Evolutionary conservation across 139 green algal genomes (phyloP).

Genomic region (Coelastrella sp.): DNA sequence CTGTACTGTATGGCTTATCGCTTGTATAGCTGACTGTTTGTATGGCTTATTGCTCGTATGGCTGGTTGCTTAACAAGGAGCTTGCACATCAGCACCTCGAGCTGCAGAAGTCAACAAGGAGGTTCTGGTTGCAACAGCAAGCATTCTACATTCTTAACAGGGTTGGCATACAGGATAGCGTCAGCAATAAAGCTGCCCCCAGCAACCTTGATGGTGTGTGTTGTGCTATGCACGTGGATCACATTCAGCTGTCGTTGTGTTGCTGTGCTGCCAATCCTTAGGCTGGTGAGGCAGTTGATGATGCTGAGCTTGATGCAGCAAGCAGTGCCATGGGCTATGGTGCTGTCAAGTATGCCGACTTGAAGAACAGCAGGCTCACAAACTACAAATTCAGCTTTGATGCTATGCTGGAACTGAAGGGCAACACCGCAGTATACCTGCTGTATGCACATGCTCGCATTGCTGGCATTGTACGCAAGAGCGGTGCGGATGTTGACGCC

Average conservation of each 20-base stretch:
- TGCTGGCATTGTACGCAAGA: conserved; percentile 84
- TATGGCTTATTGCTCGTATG: too few relatives aligned
- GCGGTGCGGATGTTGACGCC: conserved; percentile 67
- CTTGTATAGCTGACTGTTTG: too few relatives aligned
- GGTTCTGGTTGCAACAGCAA: too few relatives aligned
- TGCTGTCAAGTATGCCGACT: conserved; percentile 98
- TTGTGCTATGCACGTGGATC: too few relatives aligned
- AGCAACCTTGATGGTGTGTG: too few relatives aligned
- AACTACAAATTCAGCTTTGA: conserved; percentile 99
- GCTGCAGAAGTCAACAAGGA: too few relatives aligned
- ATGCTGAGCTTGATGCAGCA: conserved; percentile 79
- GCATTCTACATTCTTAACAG: too few relatives aligned
- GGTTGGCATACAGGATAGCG: too few relatives aligned
- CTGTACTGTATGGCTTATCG: too few relatives aligned
- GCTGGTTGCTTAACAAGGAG: too few relatives aligned
- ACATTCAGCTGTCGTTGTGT: background rate
- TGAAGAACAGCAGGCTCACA: conserved; percentile 93
- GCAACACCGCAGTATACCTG: conserved; percentile 99
- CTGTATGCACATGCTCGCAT: conserved; percentile 97
- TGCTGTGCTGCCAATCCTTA: background rate
- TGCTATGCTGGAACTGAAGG: conserved; percentile 91
- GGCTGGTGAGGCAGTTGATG: conserved; percentile 46
- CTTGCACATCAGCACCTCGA: too few relatives aligned
- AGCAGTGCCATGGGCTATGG: conserved; percentile 91
- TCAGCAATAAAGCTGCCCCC: too few relatives aligned